Evolutionary conservation across 345 rosid species (phyloP), one percentile per base, ranked within the genome.

Genomic region (Camelina sativa): DNA sequence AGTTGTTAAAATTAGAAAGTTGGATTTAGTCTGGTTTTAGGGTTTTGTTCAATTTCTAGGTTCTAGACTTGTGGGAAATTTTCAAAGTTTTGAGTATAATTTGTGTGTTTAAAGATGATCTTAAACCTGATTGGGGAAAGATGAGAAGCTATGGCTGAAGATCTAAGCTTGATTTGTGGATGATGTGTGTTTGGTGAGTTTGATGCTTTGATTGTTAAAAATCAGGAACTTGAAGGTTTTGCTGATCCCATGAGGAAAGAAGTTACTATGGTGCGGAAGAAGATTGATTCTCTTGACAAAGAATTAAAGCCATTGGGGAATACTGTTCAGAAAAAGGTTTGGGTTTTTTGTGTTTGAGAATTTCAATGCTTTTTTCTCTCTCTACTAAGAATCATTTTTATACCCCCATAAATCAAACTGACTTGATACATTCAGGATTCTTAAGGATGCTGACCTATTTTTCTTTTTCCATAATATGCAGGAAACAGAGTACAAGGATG

Each of bases 241-340:
- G 86, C 87, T 69, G 97, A 94, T 90, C 98, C 98, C 50, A 87
- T 94, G 97, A 90, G 96, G 81, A 92, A 94, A 81, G 98, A 94
- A 54, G 96, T 94, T 16, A 75, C 87, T 22, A 0, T 86, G 67
- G 87, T 94, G 2, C 65, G 98, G 43, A 94, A 94, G 87, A 91
- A 81, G 96, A 90, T 94, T 28, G 98, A 94, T 81, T 35, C 87
- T 13, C 88, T 91, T 13, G 93, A 90, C 83, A 94, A 94, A 82
- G 98, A 94, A 52, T 79, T 93, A 73, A 93, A 87, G 76, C 97
- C 98, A 35, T 81, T 93, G 50, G 96, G 97, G 17, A 63, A 83
- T 66, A 82, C 89, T 12, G 90, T 87, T 78, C 98, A 93, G 88
- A 93, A 93, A 79, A 93, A 89, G 97, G 98, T 91, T 53, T 23